Conservation (phyloP, 768 basidiomycete genomes). For the Russula olivacea region DNA sequence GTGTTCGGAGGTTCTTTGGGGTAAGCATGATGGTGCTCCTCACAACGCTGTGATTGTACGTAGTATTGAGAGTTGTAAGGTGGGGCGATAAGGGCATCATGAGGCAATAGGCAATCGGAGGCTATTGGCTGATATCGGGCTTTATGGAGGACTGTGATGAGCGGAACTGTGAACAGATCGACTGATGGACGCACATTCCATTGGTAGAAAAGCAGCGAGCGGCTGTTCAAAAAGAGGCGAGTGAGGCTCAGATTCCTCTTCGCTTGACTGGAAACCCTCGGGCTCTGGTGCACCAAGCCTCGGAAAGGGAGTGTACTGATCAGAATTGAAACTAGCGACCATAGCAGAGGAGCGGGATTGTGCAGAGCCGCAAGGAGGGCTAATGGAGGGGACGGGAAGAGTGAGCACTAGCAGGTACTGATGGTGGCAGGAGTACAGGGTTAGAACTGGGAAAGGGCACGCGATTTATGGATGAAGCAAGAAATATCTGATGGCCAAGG, state of each 20-base stretch:
- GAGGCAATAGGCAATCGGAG: constrained; percentile 21
- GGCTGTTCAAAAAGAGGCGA: constrained; percentile 63
- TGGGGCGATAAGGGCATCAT: constrained; percentile 22
- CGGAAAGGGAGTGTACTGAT: constrained; percentile 54
- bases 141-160: constrained; percentile 40
- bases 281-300: constrained; percentile 44
- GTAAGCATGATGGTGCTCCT: constrained; percentile 14
- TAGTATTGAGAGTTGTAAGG: constrained; percentile 18
- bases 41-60: constrained; percentile 22
- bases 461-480: constrained; percentile 13
- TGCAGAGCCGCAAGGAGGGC: constrained; percentile 28
- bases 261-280: constrained; percentile 65
- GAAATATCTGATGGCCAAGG: constrained; percentile 19
- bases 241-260: constrained; percentile 70
- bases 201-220: constrained; percentile 33
- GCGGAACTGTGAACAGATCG: constrained; percentile 17
- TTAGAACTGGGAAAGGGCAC: constrained; percentile 24
- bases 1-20: constrained; percentile 24
- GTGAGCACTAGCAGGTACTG: constrained; percentile 32
- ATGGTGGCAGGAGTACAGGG: constrained; percentile 30
- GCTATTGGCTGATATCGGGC: constrained; percentile 52
- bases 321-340: constrained; percentile 51
- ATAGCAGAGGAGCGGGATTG: constrained; percentile 35
- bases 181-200: constrained; percentile 32
- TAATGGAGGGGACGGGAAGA: constrained; percentile 27